phyloP scores from a whole-genome alignment of 352 stramenopile genomes.

The Globisporangium megalacanthum region DNA sequence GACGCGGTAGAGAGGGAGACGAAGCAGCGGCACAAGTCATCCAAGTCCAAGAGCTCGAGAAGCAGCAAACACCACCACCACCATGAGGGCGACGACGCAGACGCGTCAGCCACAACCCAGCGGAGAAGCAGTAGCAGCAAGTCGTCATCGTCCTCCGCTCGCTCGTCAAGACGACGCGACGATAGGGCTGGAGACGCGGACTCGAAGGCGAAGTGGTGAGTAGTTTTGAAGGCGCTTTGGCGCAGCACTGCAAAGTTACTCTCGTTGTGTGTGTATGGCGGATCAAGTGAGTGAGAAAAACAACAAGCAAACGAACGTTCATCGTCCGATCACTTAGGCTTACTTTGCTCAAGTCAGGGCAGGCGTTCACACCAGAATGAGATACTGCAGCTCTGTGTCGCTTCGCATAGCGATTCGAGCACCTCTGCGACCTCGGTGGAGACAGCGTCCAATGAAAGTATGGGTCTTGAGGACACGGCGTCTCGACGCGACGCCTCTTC shows the following conservation, averaged over 20 bases:
- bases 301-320: too few relatives aligned
- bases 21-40: neutral
- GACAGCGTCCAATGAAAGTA: neutral
- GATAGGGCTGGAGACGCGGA: neutral
- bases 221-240: too few relatives aligned
- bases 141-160: neutral
- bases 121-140: neutral
- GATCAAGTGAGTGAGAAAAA: too few relatives aligned
- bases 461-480: too few relatives aligned
- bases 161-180: neutral
- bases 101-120: neutral
- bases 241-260: too few relatives aligned
- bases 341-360: too few relatives aligned
- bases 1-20: neutral
- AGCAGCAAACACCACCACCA: neutral
- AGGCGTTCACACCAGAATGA: too few relatives aligned
- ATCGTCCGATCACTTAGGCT: too few relatives aligned
- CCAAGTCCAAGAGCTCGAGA: neutral
- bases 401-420: slow-evolving; percentile 16
- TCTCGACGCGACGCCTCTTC: too few relatives aligned
- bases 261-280: too few relatives aligned
- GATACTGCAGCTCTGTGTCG: slow-evolving; percentile 9
- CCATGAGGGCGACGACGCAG: neutral
- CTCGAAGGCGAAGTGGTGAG: neutral
- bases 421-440: slow-evolving; percentile 15